Base-by-base conservation (phyloP, 805 yeast species). In the Huiozyma naganishii region DNA sequence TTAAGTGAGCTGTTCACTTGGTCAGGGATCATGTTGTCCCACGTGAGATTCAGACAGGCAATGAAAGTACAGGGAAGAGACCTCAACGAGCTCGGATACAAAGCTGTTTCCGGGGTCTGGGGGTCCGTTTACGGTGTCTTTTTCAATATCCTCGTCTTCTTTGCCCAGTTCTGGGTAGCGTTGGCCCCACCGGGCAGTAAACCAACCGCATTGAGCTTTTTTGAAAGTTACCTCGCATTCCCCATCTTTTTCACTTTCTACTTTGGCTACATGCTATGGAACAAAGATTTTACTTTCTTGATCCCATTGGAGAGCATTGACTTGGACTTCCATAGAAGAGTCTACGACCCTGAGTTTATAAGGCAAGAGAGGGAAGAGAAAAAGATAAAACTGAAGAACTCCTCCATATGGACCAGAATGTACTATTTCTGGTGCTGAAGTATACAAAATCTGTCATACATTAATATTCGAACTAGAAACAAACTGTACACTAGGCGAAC, bases 161-260 rank as follows among this genome's bases (percentile, higher is more conserved):
- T 71, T 41, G 80, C 79, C 1, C 82, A 77, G 55, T 76, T 79
- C 59, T 79, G 81, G 79, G 73, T 80, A 45, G 80, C 84, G 3
- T 55, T 78, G 42, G 76, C 69, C 57, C 83, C 85, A 41, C 59
- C 78, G 42, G 62, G 52, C 10, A 72, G 70, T 27, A 43, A 48
- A 35, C 37, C 47, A n/a, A 62, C 59, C 43, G 69, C 68, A 37
- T 54, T 58, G 32, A 57, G 60, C 32, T 79, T 79, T 61, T 79
- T 78, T 66, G 61, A 71, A 60, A 61, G 67, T 40, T 78, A 77
- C 57, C 61, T 79, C 43, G 78, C 80, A n/a, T 64, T 62, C 13
- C 69, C 66, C 4, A 67, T 73, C 32, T 64, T 72, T 45, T n/a
- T 66, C 1, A 65, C 57, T 4, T 71, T 66, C 51, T 78, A 72